phyloP scores from a whole-genome alignment of 352 stramenopile genomes.

The Phytopythium montanum region DNA sequence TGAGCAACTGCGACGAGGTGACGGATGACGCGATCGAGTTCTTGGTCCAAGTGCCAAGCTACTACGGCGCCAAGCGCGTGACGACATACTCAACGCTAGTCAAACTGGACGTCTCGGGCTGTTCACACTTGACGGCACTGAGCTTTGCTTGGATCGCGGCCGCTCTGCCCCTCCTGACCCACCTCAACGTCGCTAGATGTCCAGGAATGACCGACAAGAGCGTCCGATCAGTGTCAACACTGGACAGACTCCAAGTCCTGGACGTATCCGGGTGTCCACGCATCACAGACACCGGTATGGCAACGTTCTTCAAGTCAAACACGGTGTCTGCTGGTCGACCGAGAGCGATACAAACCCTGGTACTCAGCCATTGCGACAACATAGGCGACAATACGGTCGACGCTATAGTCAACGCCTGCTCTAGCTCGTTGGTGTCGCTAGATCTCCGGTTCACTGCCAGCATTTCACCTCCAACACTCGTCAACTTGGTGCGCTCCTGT shows the following conservation, averaged over 20 bases:
- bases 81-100: conserved; percentile 38
- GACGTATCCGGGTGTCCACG: conserved; percentile 42
- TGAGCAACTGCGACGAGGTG: conserved; percentile 44
- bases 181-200: conserved; percentile 40
- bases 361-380: conserved; percentile 20
- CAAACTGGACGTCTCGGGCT: conserved; percentile 57
- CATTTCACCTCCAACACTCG: conserved; percentile 19
- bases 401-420: conserved; percentile 26
- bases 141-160: conserved; percentile 59
- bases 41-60: conserved; percentile 44
- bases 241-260: conserved; percentile 47
- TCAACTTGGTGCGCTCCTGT: conserved; percentile 38
- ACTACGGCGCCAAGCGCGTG: conserved; percentile 42
- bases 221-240: conserved; percentile 38
- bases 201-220: conserved; percentile 56
- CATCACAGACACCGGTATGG: conserved; percentile 42
- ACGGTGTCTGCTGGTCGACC: not conserved
- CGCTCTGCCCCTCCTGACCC: conserved; percentile 48
- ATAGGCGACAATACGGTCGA: conserved; percentile 30
- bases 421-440: conserved; percentile 23
- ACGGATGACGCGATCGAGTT: conserved; percentile 59
- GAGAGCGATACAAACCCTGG: conserved; percentile 21
- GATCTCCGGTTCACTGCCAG: conserved; percentile 31
- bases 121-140: conserved; percentile 41
- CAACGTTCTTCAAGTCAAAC: conserved; percentile 40